Evolutionary conservation across 2,329 filamentous ascomycete species (phyloP).

Genomic region (Cladosporium velox): DNA sequence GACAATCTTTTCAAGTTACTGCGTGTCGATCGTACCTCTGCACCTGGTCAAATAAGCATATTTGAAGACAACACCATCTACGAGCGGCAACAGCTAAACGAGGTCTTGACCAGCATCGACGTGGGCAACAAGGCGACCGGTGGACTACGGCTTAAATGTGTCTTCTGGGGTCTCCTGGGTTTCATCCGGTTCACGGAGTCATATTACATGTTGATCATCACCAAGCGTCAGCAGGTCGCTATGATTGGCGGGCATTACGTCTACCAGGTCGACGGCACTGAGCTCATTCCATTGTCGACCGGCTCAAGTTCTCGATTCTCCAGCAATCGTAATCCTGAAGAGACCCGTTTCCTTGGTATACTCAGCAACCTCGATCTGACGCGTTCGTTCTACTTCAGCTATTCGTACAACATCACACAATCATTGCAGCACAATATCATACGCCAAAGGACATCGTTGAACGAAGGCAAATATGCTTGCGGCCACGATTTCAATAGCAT

Average conservation of each 20-base stretch:
- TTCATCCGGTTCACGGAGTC: conserved; percentile 95
- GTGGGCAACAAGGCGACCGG: conserved; percentile 91
- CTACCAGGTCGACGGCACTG: conserved; percentile 92
- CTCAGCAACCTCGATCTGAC: conserved; percentile 89
- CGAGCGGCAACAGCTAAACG: conserved; percentile 86
- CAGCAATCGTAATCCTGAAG: conserved; percentile 82
- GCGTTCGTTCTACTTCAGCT: conserved; percentile 95
- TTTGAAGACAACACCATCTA: conserved; percentile 96
- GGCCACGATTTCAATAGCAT: conserved; percentile 76
- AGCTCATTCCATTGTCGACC: conserved; percentile 82
- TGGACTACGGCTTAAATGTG: conserved; percentile 85
- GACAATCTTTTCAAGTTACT: conserved; percentile 87
- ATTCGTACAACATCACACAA: conserved; percentile 92
- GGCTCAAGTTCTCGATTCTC: conserved; percentile 67
- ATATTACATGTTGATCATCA: conserved; percentile 96
- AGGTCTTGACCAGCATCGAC: conserved; percentile 90
- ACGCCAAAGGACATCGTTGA: conserved; percentile 71
- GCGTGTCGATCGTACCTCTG: conserved; percentile 89
- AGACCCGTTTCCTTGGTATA: conserved; percentile 84
- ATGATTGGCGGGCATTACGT: conserved; percentile 96
- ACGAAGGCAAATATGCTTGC: conserved; percentile 62
- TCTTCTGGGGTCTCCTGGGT: conserved; percentile 88
- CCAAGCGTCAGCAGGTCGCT: conserved; percentile 91
- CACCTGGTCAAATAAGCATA: conserved; percentile 75
- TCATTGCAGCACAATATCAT: conserved; percentile 92